Base-by-base conservation (phyloP, 1,284 basidiomycete genomes). In the Meripilus lineatus region DNA sequence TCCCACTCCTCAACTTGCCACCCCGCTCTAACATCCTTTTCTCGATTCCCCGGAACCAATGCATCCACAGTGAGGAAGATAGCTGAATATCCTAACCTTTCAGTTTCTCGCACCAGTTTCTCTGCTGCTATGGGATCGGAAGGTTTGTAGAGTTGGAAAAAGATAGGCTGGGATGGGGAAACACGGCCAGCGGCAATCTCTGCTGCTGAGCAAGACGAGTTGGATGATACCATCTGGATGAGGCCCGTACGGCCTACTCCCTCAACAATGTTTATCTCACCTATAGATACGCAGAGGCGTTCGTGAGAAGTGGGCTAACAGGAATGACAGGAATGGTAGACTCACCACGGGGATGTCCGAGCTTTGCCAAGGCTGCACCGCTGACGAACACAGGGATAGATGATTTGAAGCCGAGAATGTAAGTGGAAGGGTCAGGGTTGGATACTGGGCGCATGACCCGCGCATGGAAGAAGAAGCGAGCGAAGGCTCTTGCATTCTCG, bases 21-120 rank as follows among this genome's bases (percentile, higher is more conserved):
- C 5, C 79, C 75, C 46, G 74, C 77, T 44, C 75, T 71, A 33
- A 81, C 77, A 54, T 96, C 93, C 36, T 79, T 66, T 64, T 96
- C 93, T 32, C 93, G 75, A 58, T 93, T 93, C 11, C 92, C 88
- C 5, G 89, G 77, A 6, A 90, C 81, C 4, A 90, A 74, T 5
- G 92, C 91, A 66, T 96, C 93, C 3, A 94, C 93, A 0, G 93
- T 96, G 35, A 96, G 67, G 64, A 92, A 90, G 43, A 97, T 88
- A 1, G 90, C 92, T 42, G 83, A 89, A 63, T 86, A 90, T 0
- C 88, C 88, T 8, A 86, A 65, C 15, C 62, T 57, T 52, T 89
- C 83, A 18, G 92, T 75, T 48, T 89, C 81, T 33, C 71, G 72
- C 25, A 96, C 74, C 28, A 89, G 81, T 50, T 79, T 74, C 54